These are phyloP conservation scores for Heterobasidion parviporum DNA, from an alignment of 1,284 basidiomycete species.

Conservation along the genomic window DNA sequence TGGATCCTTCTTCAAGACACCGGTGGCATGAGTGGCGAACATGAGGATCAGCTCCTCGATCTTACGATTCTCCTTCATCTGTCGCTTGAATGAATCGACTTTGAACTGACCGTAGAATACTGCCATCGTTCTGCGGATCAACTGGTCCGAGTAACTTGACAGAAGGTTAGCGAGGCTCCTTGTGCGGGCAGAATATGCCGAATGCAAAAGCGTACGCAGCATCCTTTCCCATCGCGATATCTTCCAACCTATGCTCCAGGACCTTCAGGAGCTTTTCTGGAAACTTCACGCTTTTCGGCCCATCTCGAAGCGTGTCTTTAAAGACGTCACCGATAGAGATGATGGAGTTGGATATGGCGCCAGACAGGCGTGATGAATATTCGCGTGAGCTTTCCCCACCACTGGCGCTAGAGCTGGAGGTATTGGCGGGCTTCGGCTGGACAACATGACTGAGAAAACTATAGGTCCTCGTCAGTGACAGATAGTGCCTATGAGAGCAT, in stretches of 20 bases:
- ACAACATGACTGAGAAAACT: slow-evolving; percentile 66
- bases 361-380: slow-evolving; percentile 56
- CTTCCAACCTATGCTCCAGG: slow-evolving; percentile 78
- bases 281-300: slow-evolving; percentile 80
- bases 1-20: slow-evolving; percentile 78
- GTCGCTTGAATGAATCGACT: slow-evolving; percentile 74
- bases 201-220: slow-evolving; percentile 51
- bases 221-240: slow-evolving; percentile 89
- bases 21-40: slow-evolving; percentile 88
- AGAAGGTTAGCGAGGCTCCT: slow-evolving; percentile 1
- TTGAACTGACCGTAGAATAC: slow-evolving; percentile 87
- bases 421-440: slow-evolving; percentile 47
- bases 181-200: neutral
- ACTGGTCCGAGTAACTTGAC: slow-evolving; percentile 75
- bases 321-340: slow-evolving; percentile 79
- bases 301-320: slow-evolving; percentile 59
- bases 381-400: slow-evolving; percentile 28
- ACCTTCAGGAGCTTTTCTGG: slow-evolving; percentile 89
- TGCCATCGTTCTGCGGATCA: slow-evolving; percentile 82
- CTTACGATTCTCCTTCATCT: slow-evolving; percentile 94
- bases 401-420: slow-evolving; percentile 31
- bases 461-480: slow-evolving; percentile 7
- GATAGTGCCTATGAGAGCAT: slow-evolving; percentile 10
- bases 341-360: slow-evolving; percentile 65
- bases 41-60: slow-evolving; percentile 95